Percentiles rank a stretch among this genome's conserved stretches.
Conservation (phyloP, 108 stramenopile species). For the Cyclotella baltica region DNA sequence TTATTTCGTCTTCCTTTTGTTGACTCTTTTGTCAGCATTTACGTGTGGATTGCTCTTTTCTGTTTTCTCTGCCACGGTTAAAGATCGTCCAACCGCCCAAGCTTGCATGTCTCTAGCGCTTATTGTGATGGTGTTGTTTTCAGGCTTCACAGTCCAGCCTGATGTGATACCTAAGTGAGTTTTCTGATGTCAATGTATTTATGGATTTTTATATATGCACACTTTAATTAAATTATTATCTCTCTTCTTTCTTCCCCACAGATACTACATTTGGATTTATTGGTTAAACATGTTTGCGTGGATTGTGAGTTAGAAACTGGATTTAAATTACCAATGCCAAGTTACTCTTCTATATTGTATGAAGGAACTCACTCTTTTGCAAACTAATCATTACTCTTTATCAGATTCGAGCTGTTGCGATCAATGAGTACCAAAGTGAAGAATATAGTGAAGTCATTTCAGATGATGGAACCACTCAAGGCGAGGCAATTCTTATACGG, state of each 20-base stretch:
- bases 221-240: neutral
- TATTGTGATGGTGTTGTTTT: slow-evolving; percentile 64
- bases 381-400: neutral
- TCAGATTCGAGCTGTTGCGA: slow-evolving; percentile 55
- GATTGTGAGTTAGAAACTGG: slow-evolving; percentile 15
- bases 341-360: neutral
- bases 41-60: slow-evolving; percentile 59
- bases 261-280: slow-evolving; percentile 71
- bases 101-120: slow-evolving; percentile 62
- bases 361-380: neutral
- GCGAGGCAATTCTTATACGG: slow-evolving; percentile 53
- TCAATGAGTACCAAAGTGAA: slow-evolving; percentile 69
- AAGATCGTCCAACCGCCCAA: slow-evolving; percentile 58
- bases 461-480: slow-evolving; percentile 49
- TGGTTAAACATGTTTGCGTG: slow-evolving; percentile 72
- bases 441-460: slow-evolving; percentile 47
- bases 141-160: slow-evolving; percentile 71
- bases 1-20: slow-evolving; percentile 67
- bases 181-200: neutral
- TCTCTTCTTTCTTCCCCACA: slow-evolving; percentile 4
- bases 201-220: neutral
- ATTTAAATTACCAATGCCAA: neutral
- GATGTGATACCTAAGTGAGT: slow-evolving; percentile 52
- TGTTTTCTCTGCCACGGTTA: slow-evolving; percentile 62
- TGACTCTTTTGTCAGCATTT: slow-evolving; percentile 52